Conservation (phyloP, 1,284 basidiomycete genomes). For the Cutaneotrichosporon mucoides region DNA sequence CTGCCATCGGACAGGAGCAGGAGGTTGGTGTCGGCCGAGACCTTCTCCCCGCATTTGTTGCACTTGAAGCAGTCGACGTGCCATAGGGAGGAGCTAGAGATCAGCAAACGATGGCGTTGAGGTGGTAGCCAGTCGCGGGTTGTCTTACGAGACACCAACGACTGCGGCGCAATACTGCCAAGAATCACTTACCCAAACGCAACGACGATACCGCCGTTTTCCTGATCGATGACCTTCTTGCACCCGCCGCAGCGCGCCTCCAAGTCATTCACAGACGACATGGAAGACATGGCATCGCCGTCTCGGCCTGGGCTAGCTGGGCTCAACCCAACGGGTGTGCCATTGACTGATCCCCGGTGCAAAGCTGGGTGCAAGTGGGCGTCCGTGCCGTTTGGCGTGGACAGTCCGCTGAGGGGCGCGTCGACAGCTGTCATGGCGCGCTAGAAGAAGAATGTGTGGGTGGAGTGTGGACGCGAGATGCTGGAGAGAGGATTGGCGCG, state of each 20-base stretch:
- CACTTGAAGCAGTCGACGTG: conserved; percentile 53
- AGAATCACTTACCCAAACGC: conserved; percentile 69
- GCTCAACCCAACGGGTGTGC: not conserved
- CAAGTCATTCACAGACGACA: conserved; percentile 20
- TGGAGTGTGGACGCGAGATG: not conserved
- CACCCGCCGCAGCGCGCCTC: conserved; percentile 70
- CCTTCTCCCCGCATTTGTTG: conserved; percentile 54
- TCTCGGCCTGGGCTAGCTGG: not conserved
- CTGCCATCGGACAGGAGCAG: conserved; percentile 92
- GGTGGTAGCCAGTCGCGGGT: too few relatives aligned
- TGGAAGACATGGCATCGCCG: conserved; percentile 10
- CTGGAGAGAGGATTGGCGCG: not conserved
- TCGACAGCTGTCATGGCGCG: conserved; percentile 13
- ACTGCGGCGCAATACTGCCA: not conserved
- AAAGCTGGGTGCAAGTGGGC: not conserved
- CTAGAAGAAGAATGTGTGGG: not conserved
- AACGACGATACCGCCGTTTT: conserved; percentile 79
- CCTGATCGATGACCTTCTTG: conserved; percentile 72
- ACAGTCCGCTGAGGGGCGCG: not conserved
- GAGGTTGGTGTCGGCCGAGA: conserved; percentile 84
- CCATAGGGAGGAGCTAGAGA: conserved; percentile 45
- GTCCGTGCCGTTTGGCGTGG: not conserved
- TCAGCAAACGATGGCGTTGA: not conserved
- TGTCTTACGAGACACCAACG: too few relatives aligned
- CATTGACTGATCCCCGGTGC: not conserved